phyloP scores from a whole-genome alignment of 257 asterid genomes.

The Misopates orontium region DNA sequence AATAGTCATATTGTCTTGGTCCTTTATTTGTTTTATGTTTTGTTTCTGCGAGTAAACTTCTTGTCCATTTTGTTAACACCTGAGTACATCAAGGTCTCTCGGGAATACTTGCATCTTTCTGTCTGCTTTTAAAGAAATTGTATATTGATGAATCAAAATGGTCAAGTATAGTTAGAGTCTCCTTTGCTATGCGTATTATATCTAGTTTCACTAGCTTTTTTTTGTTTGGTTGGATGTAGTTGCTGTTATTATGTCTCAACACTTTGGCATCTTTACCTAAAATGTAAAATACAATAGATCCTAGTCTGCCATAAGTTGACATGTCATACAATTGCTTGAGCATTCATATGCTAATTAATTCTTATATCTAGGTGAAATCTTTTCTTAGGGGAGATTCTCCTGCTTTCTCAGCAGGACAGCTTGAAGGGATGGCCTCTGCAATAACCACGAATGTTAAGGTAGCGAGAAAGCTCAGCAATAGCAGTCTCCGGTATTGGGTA shows the following conservation, averaged over 20 bases:
- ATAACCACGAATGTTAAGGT: constrained; percentile 68
- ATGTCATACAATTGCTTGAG: constrained; percentile 13
- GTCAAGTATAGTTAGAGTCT: too few species aligned
- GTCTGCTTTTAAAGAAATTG: too few species aligned
- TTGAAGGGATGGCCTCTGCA: constrained; percentile 82
- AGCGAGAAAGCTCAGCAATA: constrained; percentile 64
- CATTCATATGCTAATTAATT: constrained; percentile 25
- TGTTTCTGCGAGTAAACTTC: too few species aligned
- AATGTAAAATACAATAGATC: not conserved
- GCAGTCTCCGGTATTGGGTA: constrained; percentile 85
- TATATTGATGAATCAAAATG: too few species aligned
- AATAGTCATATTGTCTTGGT: too few species aligned
- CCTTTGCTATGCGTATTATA: too few species aligned
- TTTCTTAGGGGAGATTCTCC: constrained; percentile 83
- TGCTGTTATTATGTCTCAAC: not conserved
- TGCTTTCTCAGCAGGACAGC: constrained; percentile 83
- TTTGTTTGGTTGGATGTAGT: too few species aligned
- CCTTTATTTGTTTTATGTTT: too few species aligned
- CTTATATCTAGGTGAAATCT: constrained; percentile 71
- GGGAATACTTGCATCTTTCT: too few species aligned
- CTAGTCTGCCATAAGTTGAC: constrained; percentile 2
- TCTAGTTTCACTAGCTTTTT: too few species aligned
- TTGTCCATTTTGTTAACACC: too few species aligned
- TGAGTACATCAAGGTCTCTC: too few species aligned
- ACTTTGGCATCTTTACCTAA: constrained; percentile 13